These are phyloP conservation scores for Tritrichomonas foetus DNA, from an alignment of 208 protist genomes.

Conservation along the genomic window DNA sequence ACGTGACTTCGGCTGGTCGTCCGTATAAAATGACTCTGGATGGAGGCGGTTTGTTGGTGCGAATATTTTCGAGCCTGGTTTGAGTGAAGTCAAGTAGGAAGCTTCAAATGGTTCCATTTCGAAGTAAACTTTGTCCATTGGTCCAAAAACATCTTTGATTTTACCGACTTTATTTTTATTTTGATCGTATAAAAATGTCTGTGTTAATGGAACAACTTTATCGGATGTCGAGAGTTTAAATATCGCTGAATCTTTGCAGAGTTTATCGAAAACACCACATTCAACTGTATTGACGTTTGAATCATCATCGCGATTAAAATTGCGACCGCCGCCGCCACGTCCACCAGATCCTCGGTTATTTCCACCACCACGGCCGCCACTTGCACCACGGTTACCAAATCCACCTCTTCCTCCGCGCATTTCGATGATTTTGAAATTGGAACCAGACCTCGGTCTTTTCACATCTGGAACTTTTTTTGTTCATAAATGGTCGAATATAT, in stretches of 20 bases:
- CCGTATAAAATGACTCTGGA: neutral
- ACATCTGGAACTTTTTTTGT: no score
- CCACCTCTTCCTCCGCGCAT: neutral
- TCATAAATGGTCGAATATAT: no score
- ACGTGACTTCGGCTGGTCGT: neutral
- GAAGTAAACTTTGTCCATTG: neutral
- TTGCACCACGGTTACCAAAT: neutral
- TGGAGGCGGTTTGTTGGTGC: neutral
- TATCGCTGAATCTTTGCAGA: neutral
- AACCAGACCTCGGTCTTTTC: no score
- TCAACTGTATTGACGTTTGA: neutral
- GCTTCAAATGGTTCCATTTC: neutral
- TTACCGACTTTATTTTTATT: slow-evolving; percentile 33
- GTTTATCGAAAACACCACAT: neutral
- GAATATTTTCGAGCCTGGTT: neutral
- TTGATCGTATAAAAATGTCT: neutral
- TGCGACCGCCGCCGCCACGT: neutral
- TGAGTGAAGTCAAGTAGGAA: neutral
- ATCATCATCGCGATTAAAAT: no score
- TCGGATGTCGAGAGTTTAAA: neutral
- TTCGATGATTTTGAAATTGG: no score
- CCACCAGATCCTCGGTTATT: no score
- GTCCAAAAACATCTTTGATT: slow-evolving; percentile 28
- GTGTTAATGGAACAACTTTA: slow-evolving; percentile 7
- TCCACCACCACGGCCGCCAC: neutral